Base-by-base conservation (phyloP, 2,329 filamentous ascomycete genomes). In the Calonectria pseudoturangicola region DNA sequence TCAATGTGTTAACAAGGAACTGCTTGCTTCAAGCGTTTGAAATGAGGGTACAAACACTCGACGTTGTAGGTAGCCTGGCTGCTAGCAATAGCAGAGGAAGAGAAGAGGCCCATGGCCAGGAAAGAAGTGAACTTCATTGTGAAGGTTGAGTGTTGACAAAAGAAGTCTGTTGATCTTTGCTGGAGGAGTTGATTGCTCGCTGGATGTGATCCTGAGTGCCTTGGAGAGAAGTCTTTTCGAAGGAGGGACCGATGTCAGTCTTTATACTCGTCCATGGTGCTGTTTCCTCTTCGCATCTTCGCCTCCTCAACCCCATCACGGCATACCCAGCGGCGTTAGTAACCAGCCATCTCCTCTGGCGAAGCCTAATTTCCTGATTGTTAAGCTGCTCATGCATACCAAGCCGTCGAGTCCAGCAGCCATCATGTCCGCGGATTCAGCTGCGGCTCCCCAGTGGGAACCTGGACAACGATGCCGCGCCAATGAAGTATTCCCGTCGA, bases 101-200 rank as follows among this genome's bases (percentile, higher is more conserved):
- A 68, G 65, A 68, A 71, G 58, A 72, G 65, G 48, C 65, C 70
- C 8, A 30, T 27, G 41, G 70, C 56, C 48, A 72, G 43, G 58
- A 68, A 64, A 41, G 70, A 68, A 65, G 58, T 41, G 65, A 72
- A 72, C 65, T 72, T 72, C 70, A 72, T 72, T 68, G 63, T 72
- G 39, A 51, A 68, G 33, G 48, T 39, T 64, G 43, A 43, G 65
- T 12, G 48, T 63, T 63, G 56, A 51, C 54, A 68, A 51, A 66
- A 13, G 33, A 68, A 68, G 56, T 68, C 21, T 63, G 13, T 39
- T 51, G 33, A n/a, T 41, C 45, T 68, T 58, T 68, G 41, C 43
- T 65, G 48, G 41, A 48, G 50, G 47, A 43, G 30, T 39, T 64
- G 48, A 27, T 50, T 72, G 65, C 65, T 71, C 48, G 60, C 47